A percentile compares a stretch with the other conserved stretches of the same genome.
Evolutionary conservation across 495 filamentous ascomycete species (phyloP).

Genomic region (Barbatosphaeria neglecta): DNA sequence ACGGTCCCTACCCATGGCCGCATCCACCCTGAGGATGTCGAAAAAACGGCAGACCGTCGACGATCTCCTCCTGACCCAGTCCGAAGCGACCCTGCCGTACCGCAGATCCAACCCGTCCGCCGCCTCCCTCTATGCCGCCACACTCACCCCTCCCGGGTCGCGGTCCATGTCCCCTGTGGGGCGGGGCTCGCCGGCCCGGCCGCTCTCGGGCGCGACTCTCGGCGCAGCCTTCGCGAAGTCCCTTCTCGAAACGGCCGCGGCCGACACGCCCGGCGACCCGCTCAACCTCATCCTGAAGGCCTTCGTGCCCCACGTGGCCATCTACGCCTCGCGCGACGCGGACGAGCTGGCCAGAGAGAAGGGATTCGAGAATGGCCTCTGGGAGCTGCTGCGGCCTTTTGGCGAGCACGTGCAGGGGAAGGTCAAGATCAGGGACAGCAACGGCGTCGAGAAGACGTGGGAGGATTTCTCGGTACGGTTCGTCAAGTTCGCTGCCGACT

Average conservation of each 20-base stretch:
- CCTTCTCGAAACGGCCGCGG: conserved; percentile 36
- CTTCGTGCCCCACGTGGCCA: conserved; percentile 76
- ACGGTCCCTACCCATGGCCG: conserved; percentile 28
- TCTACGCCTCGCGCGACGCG: conserved; percentile 74
- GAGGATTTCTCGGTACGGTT: conserved; percentile 90
- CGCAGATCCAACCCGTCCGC: conserved; percentile 43
- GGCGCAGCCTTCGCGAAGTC: conserved; percentile 27
- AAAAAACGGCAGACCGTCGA: conserved; percentile 24
- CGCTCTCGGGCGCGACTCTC: conserved; percentile 35
- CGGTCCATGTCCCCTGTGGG: conserved; percentile 49
- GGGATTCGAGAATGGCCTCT: conserved; percentile 70
- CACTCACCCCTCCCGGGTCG: conserved; percentile 40
- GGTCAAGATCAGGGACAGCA: conserved; percentile 80
- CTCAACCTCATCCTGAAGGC: conserved; percentile 66
- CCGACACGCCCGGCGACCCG: conserved; percentile 45
- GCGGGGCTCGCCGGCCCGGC: conserved; percentile 43
- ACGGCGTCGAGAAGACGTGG: conserved; percentile 67
- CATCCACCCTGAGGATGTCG: conserved; percentile 23
- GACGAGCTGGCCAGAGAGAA: conserved; percentile 72
- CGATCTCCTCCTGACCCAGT: conserved; percentile 20
- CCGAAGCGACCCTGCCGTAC: conserved; percentile 37
- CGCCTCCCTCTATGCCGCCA: conserved; percentile 46
- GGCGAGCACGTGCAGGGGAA: conserved; percentile 83
- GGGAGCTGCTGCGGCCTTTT: conserved; percentile 78
- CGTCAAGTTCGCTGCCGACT: conserved; percentile 49